These are phyloP conservation scores for Ganoderma sp. DNA, from an alignment of 1,284 basidiomycete genomes.

Conservation along the genomic window DNA sequence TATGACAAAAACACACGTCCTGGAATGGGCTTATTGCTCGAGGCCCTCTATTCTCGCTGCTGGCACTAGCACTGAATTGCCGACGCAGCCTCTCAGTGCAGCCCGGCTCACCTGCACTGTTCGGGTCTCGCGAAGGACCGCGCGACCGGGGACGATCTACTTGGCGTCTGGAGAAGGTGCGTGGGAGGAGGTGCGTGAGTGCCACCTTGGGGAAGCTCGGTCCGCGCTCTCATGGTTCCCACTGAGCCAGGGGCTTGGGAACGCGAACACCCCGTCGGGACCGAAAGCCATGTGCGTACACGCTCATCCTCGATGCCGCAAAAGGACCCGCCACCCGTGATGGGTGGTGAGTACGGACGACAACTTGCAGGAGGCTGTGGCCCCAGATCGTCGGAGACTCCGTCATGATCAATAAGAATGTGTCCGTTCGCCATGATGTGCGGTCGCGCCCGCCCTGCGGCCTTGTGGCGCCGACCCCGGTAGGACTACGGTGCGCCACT, in stretches of 20 bases:
- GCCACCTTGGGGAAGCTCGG: conserved; percentile 8
- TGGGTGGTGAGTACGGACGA: conserved; percentile 5
- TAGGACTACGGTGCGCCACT: not conserved
- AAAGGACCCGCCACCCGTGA: conserved; percentile 3
- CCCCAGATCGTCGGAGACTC: not conserved
- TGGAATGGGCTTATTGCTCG: conserved; percentile 24
- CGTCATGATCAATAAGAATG: not conserved
- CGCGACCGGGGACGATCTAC: not conserved
- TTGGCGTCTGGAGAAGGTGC: conserved; percentile 1
- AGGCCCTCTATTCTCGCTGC: conserved; percentile 9
- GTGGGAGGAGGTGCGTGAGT: not conserved
- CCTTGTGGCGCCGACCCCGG: not conserved
- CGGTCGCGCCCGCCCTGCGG: not conserved
- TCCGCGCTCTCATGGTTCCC: conserved; percentile 21
- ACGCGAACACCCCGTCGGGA: conserved; percentile 8
- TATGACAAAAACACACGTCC: conserved; percentile 14
- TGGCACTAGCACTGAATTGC: conserved; percentile 14
- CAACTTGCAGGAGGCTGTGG: not conserved
- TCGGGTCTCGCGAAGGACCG: not conserved
- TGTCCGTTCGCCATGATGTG: not conserved
- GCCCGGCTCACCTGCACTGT: not conserved
- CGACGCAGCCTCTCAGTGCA: conserved; percentile 24
- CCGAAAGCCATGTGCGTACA: not conserved
- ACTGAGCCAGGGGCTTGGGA: conserved; percentile 23
- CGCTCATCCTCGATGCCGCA: conserved; percentile 5